Percentiles rank a stretch among this genome's conserved stretches.
These are phyloP conservation scores for Euryodendron excelsum DNA, from an alignment of 148 eudicot genomes.

Conservation along the genomic window DNA sequence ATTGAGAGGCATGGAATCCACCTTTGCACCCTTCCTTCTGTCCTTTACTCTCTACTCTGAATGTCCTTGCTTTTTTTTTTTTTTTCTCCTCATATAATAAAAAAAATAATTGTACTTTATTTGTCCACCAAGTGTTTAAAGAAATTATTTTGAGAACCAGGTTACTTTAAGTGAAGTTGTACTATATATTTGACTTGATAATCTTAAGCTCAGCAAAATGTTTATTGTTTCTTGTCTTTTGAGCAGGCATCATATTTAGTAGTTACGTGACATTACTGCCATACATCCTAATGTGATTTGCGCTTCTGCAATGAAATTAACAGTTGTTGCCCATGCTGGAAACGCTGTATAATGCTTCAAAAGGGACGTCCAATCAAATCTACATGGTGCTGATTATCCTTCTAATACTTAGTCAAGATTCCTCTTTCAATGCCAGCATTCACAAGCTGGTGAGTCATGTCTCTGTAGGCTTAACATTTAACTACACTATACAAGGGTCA, in stretches of 20 bases:
- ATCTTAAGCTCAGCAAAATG: neutral
- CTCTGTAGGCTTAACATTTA: slow-evolving; percentile 3
- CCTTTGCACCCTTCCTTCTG: neutral
- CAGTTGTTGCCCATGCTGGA: slow-evolving; percentile 96
- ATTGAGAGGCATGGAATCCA: neutral
- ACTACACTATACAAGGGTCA: neutral
- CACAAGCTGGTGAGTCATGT: slow-evolving; percentile 73
- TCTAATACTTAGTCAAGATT: slow-evolving; percentile 94
- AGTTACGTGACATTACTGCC: neutral
- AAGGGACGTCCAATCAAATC: slow-evolving; percentile 83
- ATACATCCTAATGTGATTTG: slow-evolving; percentile 1
- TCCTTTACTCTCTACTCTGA: neutral
- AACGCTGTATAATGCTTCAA: slow-evolving; percentile 76
- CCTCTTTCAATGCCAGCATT: slow-evolving; percentile 87
- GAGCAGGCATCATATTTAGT: neutral
- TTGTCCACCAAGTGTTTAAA: slow-evolving; percentile 2
- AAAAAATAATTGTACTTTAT: neutral
- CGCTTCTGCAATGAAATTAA: slow-evolving; percentile 19
- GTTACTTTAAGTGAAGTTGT: neutral
- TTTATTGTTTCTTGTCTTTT: neutral
- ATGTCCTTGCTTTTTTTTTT: neutral
- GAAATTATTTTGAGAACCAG: neutral
- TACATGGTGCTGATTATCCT: slow-evolving; percentile 89
- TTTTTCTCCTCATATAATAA: too few species aligned
- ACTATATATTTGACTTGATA: neutral